phyloP scores from a whole-genome alignment of 495 filamentous ascomycete genomes.

The Tirmania nivea region DNA sequence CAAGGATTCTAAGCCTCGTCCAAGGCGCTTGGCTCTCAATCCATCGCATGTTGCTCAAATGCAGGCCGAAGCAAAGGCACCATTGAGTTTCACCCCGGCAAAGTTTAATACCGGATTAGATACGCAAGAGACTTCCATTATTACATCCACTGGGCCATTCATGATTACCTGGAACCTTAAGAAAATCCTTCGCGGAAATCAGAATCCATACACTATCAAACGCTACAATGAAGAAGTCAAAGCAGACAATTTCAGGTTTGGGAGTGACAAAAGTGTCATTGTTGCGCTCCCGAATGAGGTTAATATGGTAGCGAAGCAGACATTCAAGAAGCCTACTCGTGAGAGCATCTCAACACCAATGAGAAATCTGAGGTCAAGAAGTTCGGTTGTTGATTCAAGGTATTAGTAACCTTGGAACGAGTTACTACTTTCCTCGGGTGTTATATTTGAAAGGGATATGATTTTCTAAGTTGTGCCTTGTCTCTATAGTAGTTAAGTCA shows the following conservation, averaged over 20 bases:
- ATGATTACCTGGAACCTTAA: constrained; percentile 92
- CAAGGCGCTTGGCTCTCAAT: constrained; percentile 66
- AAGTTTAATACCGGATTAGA: constrained; percentile 85
- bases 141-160: constrained; percentile 93
- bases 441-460: too few species aligned
- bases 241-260: constrained; percentile 97
- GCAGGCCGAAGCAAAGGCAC: constrained; percentile 74
- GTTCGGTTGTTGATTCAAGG: constrained; percentile 10
- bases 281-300: constrained; percentile 93
- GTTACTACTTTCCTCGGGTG: too few species aligned
- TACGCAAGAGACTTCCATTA: constrained; percentile 63
- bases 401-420: background rate
- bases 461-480: too few species aligned
- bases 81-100: constrained; percentile 70
- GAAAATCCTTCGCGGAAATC: constrained; percentile 55
- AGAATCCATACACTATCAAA: constrained; percentile 87
- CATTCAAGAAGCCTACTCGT: constrained; percentile 67
- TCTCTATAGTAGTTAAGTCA: too few species aligned
- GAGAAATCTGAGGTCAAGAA: constrained; percentile 12
- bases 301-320: constrained; percentile 77
- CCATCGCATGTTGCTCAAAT: constrained; percentile 90
- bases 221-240: constrained; percentile 86
- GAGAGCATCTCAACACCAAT: constrained; percentile 62
- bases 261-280: constrained; percentile 91
- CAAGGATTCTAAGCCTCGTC: constrained; percentile 82